Evolutionary conservation across 1,284 basidiomycete species (phyloP), one percentile per base, ranked within the genome.

Genomic region (Trametes polyzona): DNA sequence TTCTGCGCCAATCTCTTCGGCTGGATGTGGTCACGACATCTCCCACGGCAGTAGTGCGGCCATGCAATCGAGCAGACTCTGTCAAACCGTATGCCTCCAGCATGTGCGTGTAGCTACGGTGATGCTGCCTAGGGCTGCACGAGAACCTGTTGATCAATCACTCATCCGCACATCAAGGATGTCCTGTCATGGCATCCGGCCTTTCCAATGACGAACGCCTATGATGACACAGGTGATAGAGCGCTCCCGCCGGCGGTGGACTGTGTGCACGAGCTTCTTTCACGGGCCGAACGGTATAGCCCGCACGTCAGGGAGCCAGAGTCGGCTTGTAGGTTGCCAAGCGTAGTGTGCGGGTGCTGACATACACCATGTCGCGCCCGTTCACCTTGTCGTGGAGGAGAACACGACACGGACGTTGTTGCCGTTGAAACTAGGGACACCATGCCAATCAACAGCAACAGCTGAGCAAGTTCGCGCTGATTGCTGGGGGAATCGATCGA

Each of bases 121-220:
- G 44, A 19, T 53, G 36, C 29, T 29, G 26, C 5, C 37, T 23
- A 39, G 12, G n/a, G 37, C 37, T 10, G 21, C 19, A 46, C 23
- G 36, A 46, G 24, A 30, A 12, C 21, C 24, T 19, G 52, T 57
- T 52, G 55, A 61, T 61, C 55, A 60, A 60, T 59, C 58, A 50
- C 23, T 27, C 43, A 27, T 52, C 41, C 52, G 58, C 29, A 47
- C 58, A 60, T 57, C 58, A 57, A 26, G 50, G 58, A 60, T 60
- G 54, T 49, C 33, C 43, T 46, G 33, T 37, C 53, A 48, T 27
- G 12, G 19, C 30, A 24, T n/a, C 35, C 33, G 26, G 40, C 21
- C 19, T 35, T 50, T 11, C 29, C 16, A 40, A 47, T 37, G 43
- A 40, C 36, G 36, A 33, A 37, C 26, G 21, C 23, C 19, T 23